phyloP scores from a whole-genome alignment of 2,329 filamentous ascomycete genomes.

The Geosmithia putterillii region DNA sequence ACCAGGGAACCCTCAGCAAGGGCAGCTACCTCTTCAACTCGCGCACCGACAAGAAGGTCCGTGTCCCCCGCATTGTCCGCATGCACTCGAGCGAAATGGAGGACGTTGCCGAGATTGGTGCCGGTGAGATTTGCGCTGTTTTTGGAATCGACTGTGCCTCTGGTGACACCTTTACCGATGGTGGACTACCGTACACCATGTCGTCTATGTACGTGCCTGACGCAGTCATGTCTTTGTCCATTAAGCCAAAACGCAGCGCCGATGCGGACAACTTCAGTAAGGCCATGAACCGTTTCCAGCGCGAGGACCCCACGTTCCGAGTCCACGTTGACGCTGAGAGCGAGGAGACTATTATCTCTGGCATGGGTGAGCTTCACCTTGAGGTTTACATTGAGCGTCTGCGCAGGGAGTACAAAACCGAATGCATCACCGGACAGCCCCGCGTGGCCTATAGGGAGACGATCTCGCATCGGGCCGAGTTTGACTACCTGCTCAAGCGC shows the following conservation, averaged over 20 bases:
- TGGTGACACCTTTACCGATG: slow-evolving; percentile 96
- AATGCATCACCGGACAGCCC: slow-evolving; percentile 89
- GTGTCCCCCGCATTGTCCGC: slow-evolving; percentile 90
- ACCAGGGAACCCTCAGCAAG: slow-evolving; percentile 85
- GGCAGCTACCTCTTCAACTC: slow-evolving; percentile 88
- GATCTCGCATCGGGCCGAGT: slow-evolving; percentile 65
- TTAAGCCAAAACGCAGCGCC: slow-evolving; percentile 87
- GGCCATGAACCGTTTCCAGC: slow-evolving; percentile 97
- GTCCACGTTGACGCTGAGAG: slow-evolving; percentile 86
- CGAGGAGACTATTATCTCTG: slow-evolving; percentile 93
- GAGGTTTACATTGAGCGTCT: slow-evolving; percentile 98
- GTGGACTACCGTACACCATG: slow-evolving; percentile 86
- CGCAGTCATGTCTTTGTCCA: slow-evolving; percentile 94
- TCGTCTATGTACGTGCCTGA: slow-evolving; percentile 97
- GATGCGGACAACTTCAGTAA: slow-evolving; percentile 94
- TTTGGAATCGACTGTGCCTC: slow-evolving; percentile 97
- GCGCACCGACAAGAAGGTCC: slow-evolving; percentile 87
- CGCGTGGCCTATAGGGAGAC: slow-evolving; percentile 97
- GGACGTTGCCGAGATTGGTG: slow-evolving; percentile 82
- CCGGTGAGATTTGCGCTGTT: slow-evolving; percentile 95
- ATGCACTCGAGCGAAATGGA: slow-evolving; percentile 99
- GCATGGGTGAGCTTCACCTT: slow-evolving; percentile 95
- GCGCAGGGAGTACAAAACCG: slow-evolving; percentile 90
- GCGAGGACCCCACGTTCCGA: slow-evolving; percentile 95
- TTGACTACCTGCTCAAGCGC: slow-evolving; percentile 90